These are phyloP conservation scores for Pichia sp. DNA, from an alignment of 1,139 yeast genomes.

Conservation along the genomic window DNA sequence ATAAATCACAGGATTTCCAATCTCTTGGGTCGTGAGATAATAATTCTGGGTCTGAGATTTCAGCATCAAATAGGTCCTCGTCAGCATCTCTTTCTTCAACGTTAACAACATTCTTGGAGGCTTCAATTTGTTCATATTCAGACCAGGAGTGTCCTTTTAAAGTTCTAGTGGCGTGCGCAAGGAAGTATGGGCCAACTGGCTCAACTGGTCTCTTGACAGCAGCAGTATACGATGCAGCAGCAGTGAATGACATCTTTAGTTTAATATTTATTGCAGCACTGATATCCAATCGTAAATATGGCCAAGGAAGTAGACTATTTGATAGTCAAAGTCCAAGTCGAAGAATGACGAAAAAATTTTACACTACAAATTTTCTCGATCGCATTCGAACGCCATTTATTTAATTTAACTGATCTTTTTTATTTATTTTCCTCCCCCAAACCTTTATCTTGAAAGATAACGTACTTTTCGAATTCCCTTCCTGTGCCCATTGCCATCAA, in stretches of 20 bases:
- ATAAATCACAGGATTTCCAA: conserved; percentile 95
- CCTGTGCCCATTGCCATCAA: not conserved
- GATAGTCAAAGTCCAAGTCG: too few species aligned
- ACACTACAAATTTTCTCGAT: too few species aligned
- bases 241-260: conserved; percentile 32
- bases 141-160: conserved; percentile 98
- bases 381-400: too few species aligned
- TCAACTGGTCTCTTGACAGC: conserved; percentile 85
- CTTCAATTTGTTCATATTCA: conserved; percentile 91
- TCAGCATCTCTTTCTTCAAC: conserved; percentile 70
- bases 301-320: too few species aligned
- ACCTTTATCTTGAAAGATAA: too few species aligned
- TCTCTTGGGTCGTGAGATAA: conserved; percentile 92
- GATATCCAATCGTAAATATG: too few species aligned
- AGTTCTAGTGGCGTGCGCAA: conserved; percentile 96
- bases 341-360: too few species aligned
- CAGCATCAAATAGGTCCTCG: conserved; percentile 61
- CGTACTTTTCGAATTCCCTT: too few species aligned
- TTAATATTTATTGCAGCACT: not conserved
- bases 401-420: too few species aligned
- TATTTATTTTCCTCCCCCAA: too few species aligned
- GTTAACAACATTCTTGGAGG: conserved; percentile 76
- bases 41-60: conserved; percentile 62
- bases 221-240: conserved; percentile 45
- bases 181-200: conserved; percentile 93